Percentiles rank a stretch among this genome's conserved stretches.
Evolutionary conservation across 1,139 yeast species (phyloP).

Genomic region (Debaryomyces singareniensis): DNA sequence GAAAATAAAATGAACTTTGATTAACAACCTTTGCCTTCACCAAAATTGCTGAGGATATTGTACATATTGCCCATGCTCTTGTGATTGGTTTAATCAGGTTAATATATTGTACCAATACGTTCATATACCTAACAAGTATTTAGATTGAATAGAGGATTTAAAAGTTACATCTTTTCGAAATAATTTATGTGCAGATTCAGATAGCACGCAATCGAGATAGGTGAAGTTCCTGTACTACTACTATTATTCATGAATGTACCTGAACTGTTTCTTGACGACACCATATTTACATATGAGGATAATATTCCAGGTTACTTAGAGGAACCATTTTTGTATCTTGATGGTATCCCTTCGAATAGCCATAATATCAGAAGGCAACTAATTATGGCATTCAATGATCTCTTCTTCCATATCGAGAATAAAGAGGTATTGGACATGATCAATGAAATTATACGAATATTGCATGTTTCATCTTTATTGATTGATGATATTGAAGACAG

Average conservation of each 20-base stretch:
- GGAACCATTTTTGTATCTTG: slow-evolving; percentile 25
- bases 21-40: slow-evolving; percentile 13
- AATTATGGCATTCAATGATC: slow-evolving; percentile 25
- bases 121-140: too few relatives aligned
- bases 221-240: too few relatives aligned
- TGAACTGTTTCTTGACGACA: too few relatives aligned
- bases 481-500: slow-evolving; percentile 87
- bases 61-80: slow-evolving; percentile 21
- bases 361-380: slow-evolving; percentile 22
- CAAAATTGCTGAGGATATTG: slow-evolving; percentile 12
- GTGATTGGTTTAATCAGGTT: too few relatives aligned
- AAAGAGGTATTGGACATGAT: slow-evolving; percentile 13
- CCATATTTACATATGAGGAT: not conserved
- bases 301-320: slow-evolving; percentile 8
- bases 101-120: too few relatives aligned
- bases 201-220: too few relatives aligned
- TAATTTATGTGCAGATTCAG: too few relatives aligned
- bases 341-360: slow-evolving; percentile 27
- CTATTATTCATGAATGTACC: too few relatives aligned
- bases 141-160: too few relatives aligned
- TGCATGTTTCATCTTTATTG: slow-evolving; percentile 25
- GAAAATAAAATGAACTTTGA: slow-evolving; percentile 11
- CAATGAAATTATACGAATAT: slow-evolving; percentile 20
- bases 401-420: slow-evolving; percentile 20
- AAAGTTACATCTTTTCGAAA: too few relatives aligned